phyloP scores from a whole-genome alignment of 495 filamentous ascomycete species.

The Aspergillus panamensis region DNA sequence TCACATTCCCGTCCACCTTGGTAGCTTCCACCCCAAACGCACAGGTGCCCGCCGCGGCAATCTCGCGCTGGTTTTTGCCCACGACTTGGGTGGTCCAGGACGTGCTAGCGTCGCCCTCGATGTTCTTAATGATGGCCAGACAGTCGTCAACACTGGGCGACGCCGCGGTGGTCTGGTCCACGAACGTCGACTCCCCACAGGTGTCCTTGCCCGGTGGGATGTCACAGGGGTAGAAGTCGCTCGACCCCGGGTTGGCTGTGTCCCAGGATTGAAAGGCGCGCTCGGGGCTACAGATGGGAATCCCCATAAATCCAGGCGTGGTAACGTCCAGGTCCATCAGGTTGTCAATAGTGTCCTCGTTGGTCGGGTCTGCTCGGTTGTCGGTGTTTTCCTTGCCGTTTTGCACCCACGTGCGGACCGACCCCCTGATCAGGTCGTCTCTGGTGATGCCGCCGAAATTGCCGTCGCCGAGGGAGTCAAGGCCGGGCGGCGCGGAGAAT shows the following conservation, averaged over 20 bases:
- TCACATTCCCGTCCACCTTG: constrained; percentile 3
- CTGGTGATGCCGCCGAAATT: constrained; percentile 23
- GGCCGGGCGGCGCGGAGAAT: constrained; percentile 23
- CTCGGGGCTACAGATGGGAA: constrained; percentile 32
- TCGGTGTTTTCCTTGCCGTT: constrained; percentile 31
- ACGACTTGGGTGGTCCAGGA: constrained; percentile 1
- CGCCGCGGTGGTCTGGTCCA: constrained; percentile 28
- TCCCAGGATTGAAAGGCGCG: constrained; percentile 21
- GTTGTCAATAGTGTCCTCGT: constrained; percentile 15
- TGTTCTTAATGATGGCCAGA: constrained; percentile 30
- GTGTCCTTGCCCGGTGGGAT: constrained; percentile 19
- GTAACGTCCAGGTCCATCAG: constrained; percentile 26
- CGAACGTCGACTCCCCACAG: constrained; percentile 27
- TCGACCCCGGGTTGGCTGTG: constrained; percentile 6
- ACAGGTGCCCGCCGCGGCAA: constrained; percentile 12
- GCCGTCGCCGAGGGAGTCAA: constrained; percentile 15
- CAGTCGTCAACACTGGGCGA: constrained; percentile 32
- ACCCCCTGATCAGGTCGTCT: constrained; percentile 22
- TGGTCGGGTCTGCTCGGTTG: constrained; percentile 17
- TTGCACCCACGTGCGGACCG: constrained; percentile 27
- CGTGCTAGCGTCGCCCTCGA: constrained; percentile 19
- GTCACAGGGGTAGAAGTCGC: constrained; percentile 31
- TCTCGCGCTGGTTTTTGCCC: constrained; percentile 2
- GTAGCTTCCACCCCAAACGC: constrained; percentile 7
- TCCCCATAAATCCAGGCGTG: constrained; percentile 29